Percentiles rank a stretch among this genome's conserved stretches.
phyloP scores from a whole-genome alignment of 192 early-diverging fungal species.

The Coemansia sp. region DNA sequence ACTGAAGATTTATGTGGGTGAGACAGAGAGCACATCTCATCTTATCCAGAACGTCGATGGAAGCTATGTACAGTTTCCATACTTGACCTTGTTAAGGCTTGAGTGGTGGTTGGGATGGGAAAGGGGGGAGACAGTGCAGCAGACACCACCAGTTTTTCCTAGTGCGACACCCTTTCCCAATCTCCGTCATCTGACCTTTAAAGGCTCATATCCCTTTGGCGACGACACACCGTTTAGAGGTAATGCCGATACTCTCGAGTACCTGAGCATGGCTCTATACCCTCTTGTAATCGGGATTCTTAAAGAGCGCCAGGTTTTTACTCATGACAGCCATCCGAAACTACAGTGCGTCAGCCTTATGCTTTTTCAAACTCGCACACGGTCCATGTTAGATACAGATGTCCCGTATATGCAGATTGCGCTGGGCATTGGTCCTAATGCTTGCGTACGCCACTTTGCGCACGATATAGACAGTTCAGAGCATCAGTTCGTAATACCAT shows the following conservation, averaged over 20 bases:
- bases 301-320: background rate
- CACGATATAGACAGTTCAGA: too few species aligned
- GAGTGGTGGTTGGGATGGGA: too few species aligned
- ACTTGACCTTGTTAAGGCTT: too few species aligned
- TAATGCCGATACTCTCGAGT: background rate
- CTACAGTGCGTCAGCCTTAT: background rate
- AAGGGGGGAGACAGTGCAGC: too few species aligned
- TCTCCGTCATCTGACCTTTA: background rate
- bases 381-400: background rate
- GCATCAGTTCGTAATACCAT: background rate
- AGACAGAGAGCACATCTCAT: too few species aligned
- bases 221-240: background rate
- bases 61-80: too few species aligned
- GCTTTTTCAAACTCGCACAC: too few species aligned
- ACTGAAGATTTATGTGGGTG: too few species aligned
- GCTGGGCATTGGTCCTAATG: background rate
- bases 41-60: too few species aligned
- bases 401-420: background rate
- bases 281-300: background rate
- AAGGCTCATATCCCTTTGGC: background rate
- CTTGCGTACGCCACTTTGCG: background rate
- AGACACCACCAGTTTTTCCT: background rate
- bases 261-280: background rate
- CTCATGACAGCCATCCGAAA: background rate
- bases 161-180: background rate